phyloP scores from a whole-genome alignment of 345 rosid genomes.

The Dimocarpus longan region DNA sequence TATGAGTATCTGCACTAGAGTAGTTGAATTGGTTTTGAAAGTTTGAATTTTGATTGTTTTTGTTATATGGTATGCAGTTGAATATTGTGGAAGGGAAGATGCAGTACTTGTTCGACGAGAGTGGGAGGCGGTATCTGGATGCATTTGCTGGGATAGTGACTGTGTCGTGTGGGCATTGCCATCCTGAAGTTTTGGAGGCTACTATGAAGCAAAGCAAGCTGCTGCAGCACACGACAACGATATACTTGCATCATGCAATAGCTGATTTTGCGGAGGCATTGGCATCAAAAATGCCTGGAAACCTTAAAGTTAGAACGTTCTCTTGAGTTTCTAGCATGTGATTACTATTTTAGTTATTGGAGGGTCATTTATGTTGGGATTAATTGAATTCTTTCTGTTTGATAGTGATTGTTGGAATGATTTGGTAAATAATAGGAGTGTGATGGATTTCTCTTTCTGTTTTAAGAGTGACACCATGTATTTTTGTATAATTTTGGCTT shows the following conservation, averaged over 20 bases:
- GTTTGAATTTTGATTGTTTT: not conserved
- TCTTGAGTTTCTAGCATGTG: not conserved
- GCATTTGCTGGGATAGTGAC: slow-evolving; percentile 95
- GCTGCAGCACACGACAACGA: slow-evolving; percentile 89
- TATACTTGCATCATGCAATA: slow-evolving; percentile 81
- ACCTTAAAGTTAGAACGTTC: slow-evolving; percentile 69
- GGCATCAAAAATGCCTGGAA: slow-evolving; percentile 90
- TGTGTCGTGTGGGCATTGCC: slow-evolving; percentile 95
- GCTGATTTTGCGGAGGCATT: slow-evolving; percentile 91
- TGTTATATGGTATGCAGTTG: slow-evolving; percentile 39
- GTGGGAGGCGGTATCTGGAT: slow-evolving; percentile 74
- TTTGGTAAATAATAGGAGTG: not conserved
- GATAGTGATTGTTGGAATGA: not conserved
- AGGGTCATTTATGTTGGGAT: not conserved
- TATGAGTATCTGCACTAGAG: not conserved
- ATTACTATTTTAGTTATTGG: not conserved
- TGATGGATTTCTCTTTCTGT: not conserved
- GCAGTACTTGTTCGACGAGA: slow-evolving; percentile 93
- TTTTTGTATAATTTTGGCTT: no score
- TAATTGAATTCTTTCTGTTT: not conserved
- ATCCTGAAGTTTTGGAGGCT: slow-evolving; percentile 76
- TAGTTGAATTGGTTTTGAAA: not conserved
- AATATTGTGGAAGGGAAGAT: slow-evolving; percentile 97
- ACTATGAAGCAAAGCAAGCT: slow-evolving; percentile 76
- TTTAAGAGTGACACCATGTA: not conserved